Evolutionary conservation across 495 filamentous ascomycete species (phyloP).

Genomic region (Aspergillus saccharolyticus): DNA sequence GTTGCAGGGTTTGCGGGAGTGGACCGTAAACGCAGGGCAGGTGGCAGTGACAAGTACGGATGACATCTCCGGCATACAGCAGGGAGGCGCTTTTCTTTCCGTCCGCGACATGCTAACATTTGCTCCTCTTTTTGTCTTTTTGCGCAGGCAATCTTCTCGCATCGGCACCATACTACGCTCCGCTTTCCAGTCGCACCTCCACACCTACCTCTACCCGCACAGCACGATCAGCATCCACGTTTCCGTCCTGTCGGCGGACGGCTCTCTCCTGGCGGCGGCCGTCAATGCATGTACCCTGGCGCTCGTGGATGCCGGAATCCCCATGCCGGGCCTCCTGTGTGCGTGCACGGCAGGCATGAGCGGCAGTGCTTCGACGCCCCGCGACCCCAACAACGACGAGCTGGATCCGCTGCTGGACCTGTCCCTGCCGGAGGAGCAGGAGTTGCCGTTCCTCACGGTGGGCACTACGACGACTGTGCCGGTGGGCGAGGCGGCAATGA

Average conservation of each 20-base stretch:
- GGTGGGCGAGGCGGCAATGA: constrained; percentile 33
- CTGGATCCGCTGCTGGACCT: constrained; percentile 87
- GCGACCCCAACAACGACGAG: constrained; percentile 54
- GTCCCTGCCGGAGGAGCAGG: constrained; percentile 79
- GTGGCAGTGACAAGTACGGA: constrained; percentile 66
- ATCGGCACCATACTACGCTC: constrained; percentile 69
- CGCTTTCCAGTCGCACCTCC: constrained; percentile 66
- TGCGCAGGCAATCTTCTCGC: constrained; percentile 68
- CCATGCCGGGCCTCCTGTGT: constrained; percentile 86
- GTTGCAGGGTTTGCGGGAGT: constrained; percentile 84
- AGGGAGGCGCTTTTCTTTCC: constrained; percentile 17
- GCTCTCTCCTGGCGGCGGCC: constrained; percentile 80
- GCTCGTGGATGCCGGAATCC: constrained; percentile 88
- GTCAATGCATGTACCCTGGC: constrained; percentile 92
- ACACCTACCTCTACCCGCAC: constrained; percentile 87
- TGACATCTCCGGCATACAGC: not conserved
- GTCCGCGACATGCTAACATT: not conserved
- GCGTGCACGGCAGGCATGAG: constrained; percentile 84
- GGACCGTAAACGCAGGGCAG: constrained; percentile 69
- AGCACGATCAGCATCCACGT: constrained; percentile 76
- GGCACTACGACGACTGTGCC: constrained; percentile 62
- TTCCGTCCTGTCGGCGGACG: constrained; percentile 86
- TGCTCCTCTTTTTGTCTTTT: constrained; percentile 13
- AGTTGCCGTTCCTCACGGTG: constrained; percentile 83
- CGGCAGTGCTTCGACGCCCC: constrained; percentile 49